A percentile compares a stretch with the other conserved stretches of the same genome.
Evolutionary conservation across 345 rosid species (phyloP).

Genomic region (Sonneratia alba): DNA sequence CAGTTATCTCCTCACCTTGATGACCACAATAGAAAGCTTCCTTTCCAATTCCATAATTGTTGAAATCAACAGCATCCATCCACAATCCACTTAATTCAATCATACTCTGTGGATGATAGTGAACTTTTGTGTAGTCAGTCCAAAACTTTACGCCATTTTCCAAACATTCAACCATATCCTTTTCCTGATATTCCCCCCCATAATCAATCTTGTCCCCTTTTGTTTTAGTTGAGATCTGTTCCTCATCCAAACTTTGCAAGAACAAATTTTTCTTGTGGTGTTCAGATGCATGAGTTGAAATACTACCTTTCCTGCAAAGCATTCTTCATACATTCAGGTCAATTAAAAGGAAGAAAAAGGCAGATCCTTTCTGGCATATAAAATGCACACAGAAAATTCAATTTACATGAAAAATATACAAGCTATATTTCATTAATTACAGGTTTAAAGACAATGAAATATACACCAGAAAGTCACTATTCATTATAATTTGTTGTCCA

Average conservation of each 20-base stretch:
- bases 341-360: background rate
- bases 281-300: conserved; percentile 49
- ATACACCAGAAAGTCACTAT: background rate
- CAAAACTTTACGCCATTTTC: conserved; percentile 62
- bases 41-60: conserved; percentile 74
- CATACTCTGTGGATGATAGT: conserved; percentile 72
- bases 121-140: conserved; percentile 91
- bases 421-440: background rate
- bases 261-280: conserved; percentile 59
- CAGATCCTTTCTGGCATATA: background rate
- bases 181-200: conserved; percentile 40
- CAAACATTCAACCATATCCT: conserved; percentile 61
- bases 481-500: background rate
- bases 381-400: background rate
- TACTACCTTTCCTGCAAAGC: conserved; percentile 54
- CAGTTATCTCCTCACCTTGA: conserved; percentile 65
- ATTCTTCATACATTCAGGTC: conserved; percentile 15
- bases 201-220: conserved; percentile 21
- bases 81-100: conserved; percentile 66
- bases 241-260: conserved; percentile 65
- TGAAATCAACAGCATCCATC: conserved; percentile 44
- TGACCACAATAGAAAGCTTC: conserved; percentile 52
- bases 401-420: background rate
- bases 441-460: background rate
- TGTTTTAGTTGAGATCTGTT: conserved; percentile 12